Conservation (phyloP, 2,329 filamentous ascomycete genomes). For the Emmonsiellopsis sp. region DNA sequence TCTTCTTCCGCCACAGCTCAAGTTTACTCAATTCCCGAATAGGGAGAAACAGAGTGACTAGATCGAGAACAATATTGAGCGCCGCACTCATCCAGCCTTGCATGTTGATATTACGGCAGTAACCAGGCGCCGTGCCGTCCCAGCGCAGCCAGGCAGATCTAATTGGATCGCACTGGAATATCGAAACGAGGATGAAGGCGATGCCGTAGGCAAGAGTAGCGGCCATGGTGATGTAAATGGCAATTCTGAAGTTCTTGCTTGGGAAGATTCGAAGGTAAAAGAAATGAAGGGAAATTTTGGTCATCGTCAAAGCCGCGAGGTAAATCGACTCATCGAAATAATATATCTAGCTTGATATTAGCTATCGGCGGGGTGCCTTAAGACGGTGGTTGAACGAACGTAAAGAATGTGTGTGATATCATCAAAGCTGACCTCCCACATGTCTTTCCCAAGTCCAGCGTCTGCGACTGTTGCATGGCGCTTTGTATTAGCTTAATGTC, state of each 20-base stretch:
- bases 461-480: neutral
- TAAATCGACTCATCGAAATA: conserved; percentile 1
- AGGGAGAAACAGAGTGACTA: conserved; percentile 8
- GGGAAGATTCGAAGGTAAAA: conserved; percentile 10
- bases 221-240: conserved; percentile 6
- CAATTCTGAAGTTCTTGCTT: conserved; percentile 7
- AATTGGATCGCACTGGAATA: conserved; percentile 9
- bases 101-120: conserved; percentile 4
- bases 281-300: conserved; percentile 9
- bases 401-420: conserved; percentile 2
- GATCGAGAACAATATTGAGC: conserved; percentile 9
- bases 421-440: conserved; percentile 1
- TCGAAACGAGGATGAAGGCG: conserved; percentile 6
- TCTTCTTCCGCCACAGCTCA: conserved; percentile 6
- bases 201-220: conserved; percentile 2
- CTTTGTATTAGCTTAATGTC: neutral
- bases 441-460: conserved; percentile 2
- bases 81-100: conserved; percentile 7
- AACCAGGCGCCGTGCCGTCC: conserved; percentile 6
- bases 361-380: neutral
- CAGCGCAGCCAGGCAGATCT: conserved; percentile 3
- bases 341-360: neutral
- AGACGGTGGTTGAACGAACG: neutral
- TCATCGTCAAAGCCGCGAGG: neutral
- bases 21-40: conserved; percentile 7